phyloP scores from a whole-genome alignment of 768 basidiomycete species.

The Suillus placidus region DNA sequence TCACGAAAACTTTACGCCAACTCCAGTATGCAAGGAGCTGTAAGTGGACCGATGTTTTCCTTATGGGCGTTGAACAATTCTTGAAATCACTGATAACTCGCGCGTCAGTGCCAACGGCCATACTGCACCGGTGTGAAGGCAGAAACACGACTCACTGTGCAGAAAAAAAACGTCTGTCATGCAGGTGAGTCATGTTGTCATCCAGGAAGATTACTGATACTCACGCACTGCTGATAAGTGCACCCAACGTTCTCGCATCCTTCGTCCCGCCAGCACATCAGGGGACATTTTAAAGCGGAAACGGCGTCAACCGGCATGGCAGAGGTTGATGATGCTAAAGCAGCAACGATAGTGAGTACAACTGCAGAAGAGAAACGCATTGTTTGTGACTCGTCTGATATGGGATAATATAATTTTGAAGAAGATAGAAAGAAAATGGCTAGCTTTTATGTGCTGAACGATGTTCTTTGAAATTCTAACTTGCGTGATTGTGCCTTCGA shows the following conservation, averaged over 20 bases:
- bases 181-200: neutral
- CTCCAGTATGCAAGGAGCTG: neutral
- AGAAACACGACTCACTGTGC: neutral
- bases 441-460: neutral
- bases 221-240: too few relatives aligned
- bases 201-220: too few relatives aligned
- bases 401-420: neutral
- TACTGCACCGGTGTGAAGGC: neutral
- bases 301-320: neutral
- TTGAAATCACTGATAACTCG: neutral
- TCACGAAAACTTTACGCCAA: neutral
- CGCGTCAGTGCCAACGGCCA: neutral
- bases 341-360: neutral
- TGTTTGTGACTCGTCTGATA: neutral
- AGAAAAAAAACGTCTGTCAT: neutral
- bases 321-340: neutral
- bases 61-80: neutral
- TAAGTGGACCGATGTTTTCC: neutral
- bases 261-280: too few relatives aligned
- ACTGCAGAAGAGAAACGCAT: neutral
- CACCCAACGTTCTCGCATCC: too few relatives aligned
- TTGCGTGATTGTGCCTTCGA: neutral
- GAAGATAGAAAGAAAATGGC: neutral
- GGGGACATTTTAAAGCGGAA: neutral
- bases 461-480: neutral